These are phyloP conservation scores for Colletotrichum sp. DNA, from an alignment of 2,329 filamentous ascomycete species.

Conservation along the genomic window DNA sequence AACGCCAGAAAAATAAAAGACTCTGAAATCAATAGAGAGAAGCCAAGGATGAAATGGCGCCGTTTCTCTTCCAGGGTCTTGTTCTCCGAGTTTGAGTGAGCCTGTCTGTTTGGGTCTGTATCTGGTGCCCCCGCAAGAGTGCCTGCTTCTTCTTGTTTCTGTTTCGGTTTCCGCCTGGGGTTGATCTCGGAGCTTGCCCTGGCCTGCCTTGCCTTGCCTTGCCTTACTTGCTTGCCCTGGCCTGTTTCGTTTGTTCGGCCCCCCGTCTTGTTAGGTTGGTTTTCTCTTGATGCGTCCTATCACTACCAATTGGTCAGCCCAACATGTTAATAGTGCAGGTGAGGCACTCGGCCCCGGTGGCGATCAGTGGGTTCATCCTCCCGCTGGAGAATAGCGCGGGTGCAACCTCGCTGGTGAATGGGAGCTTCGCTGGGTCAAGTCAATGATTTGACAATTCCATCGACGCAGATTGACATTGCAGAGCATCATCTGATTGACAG, in stretches of 20 bases:
- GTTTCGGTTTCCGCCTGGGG: not conserved
- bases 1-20: not conserved
- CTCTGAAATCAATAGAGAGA: not conserved
- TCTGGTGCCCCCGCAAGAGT: not conserved
- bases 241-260: not conserved
- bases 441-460: not conserved
- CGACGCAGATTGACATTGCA: not conserved
- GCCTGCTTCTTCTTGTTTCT: not conserved
- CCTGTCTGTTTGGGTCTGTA: not conserved
- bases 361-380: constrained; percentile 21
- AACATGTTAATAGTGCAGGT: constrained; percentile 21
- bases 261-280: not conserved
- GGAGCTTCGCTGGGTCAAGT: not conserved
- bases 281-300: not conserved
- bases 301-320: constrained; percentile 18
- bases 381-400: constrained; percentile 21
- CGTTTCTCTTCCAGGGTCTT: not conserved
- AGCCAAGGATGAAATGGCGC: not conserved
- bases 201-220: not conserved
- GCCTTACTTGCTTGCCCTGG: not conserved
- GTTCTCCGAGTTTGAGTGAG: not conserved
- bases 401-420: constrained; percentile 19
- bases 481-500: not conserved
- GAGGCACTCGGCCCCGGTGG: constrained; percentile 18
- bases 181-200: constrained; percentile 16